Evolutionary conservation across 495 filamentous ascomycete species (phyloP), one percentile per base, ranked within the genome.

Genomic region (Rhizodiscina lignyota): DNA sequence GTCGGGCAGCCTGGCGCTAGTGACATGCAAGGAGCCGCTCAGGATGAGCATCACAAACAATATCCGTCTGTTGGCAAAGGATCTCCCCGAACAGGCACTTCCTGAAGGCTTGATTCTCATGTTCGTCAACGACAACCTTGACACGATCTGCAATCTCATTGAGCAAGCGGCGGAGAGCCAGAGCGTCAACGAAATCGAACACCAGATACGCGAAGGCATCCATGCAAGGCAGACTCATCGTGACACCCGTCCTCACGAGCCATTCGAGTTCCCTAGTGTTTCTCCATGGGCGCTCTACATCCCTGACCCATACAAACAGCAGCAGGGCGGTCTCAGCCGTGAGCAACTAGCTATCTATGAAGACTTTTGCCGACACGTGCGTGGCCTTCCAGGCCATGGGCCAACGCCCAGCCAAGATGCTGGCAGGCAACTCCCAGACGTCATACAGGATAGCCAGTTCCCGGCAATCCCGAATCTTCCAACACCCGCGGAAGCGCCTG

Each of bases 111-210:
- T 73, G 33, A 86, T 96, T 37, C 66, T 94, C 39, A 92, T 96
- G 79, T 94, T 91, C 52, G 86, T 96, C 40, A 96, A 96, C 50
- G 89, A 93, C 37, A 99, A 99, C 54, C 65, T 96, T 20, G 89
- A 99, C 43, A 68, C 79, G 32, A 84, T 89, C 29, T 96, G 89
- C 49, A 77, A 69, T 34, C 77, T 92, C 39, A 84, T 99, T 19
- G 89, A 96, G 54, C 80, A 84, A 48, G 84, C 84, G 22, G 91
- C 89, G 6, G 87, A 94, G 52, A 79, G 89, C 44, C 83, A 84
- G 36, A 85, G 87, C 10, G 63, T 94, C 21, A 79, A 81, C 11
- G 87, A 96, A 52, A 94, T 99, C 41, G 86, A 96, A 48, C 79
- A 85, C 37, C 77, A 89, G 48, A 79, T 99, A 38, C 78, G 83